Percentiles rank a stretch among this genome's conserved stretches.
Conservation (phyloP, 768 basidiomycete genomes). For the Rhodosporidiobolus odoratus region DNA sequence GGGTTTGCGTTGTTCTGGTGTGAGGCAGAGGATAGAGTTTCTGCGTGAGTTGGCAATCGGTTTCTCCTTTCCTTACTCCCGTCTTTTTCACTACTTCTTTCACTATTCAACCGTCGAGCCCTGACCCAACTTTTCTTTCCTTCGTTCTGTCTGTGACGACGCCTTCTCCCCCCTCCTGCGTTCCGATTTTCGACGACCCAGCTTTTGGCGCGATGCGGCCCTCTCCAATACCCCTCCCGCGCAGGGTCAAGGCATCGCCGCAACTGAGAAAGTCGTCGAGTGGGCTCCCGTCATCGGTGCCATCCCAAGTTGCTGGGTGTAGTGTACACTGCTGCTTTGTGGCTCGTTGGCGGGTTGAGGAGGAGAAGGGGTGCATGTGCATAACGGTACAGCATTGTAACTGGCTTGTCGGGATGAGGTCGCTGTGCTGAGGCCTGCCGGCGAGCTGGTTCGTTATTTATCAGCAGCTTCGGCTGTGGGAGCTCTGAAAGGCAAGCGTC, state of each 20-base stretch:
- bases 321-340: background rate
- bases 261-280: slow-evolving; percentile 18
- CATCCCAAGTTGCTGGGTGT: slow-evolving; percentile 28
- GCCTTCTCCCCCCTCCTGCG: background rate
- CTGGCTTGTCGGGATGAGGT: too few species aligned
- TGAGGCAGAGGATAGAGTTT: slow-evolving; percentile 80
- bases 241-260: background rate
- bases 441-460: too few species aligned
- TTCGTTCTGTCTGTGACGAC: background rate
- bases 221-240: background rate
- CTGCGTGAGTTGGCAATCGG: background rate
- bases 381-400: too few species aligned
- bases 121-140: too few species aligned
- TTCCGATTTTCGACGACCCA: background rate
- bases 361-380: too few species aligned
- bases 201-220: background rate
- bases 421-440: too few species aligned
- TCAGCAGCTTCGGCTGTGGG: too few species aligned
- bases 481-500: too few species aligned
- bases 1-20: slow-evolving; percentile 97
- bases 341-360: too few species aligned
- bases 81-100: background rate
- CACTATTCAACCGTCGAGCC: background rate
- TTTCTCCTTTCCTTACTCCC: background rate
- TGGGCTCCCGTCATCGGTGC: slow-evolving; percentile 28